A percentile compares a stretch with the other conserved stretches of the same genome.
Conservation (phyloP, 164 flowering plant species). For the Magnolia changhungtana region DNA sequence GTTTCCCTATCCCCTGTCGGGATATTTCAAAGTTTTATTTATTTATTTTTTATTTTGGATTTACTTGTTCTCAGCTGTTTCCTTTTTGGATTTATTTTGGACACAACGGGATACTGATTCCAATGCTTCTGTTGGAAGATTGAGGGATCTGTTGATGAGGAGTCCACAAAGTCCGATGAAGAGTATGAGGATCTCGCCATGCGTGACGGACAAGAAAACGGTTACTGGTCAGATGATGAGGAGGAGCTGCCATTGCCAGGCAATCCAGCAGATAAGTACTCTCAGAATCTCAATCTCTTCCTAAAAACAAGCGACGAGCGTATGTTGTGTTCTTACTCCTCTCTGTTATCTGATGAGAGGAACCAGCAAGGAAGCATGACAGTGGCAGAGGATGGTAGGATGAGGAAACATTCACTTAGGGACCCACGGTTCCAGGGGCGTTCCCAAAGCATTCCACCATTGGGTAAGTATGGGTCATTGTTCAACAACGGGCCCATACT, state of each 20-base stretch:
- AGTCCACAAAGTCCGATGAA: constrained; percentile 86
- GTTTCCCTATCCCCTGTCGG: not conserved
- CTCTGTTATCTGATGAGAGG: constrained; percentile 28
- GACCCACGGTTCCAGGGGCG: constrained; percentile 7
- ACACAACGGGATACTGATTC: not conserved
- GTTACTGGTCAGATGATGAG: constrained; percentile 63
- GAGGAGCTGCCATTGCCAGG: constrained; percentile 27
- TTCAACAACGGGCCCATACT: constrained; percentile 39
- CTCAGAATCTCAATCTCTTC: constrained; percentile 49
- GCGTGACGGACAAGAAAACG: constrained; percentile 65
- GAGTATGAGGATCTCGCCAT: constrained; percentile 97
- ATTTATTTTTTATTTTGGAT: not conserved
- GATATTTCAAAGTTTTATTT: not conserved
- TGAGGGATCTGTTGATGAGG: constrained; percentile 95
- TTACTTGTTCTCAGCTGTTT: not conserved
- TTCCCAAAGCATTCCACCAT: constrained; percentile 54
- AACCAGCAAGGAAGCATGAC: constrained; percentile 24
- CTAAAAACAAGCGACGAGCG: constrained; percentile 36
- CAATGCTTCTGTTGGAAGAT: constrained; percentile 31
- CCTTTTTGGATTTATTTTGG: not conserved
- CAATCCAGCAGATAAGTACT: constrained; percentile 24
- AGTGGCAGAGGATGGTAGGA: constrained; percentile 25
- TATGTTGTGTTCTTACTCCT: constrained; percentile 29
- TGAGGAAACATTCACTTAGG: constrained; percentile 52
- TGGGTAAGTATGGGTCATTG: constrained; percentile 43